phyloP scores from a whole-genome alignment of 1,284 basidiomycete species.

The Abortiporus biennis region DNA sequence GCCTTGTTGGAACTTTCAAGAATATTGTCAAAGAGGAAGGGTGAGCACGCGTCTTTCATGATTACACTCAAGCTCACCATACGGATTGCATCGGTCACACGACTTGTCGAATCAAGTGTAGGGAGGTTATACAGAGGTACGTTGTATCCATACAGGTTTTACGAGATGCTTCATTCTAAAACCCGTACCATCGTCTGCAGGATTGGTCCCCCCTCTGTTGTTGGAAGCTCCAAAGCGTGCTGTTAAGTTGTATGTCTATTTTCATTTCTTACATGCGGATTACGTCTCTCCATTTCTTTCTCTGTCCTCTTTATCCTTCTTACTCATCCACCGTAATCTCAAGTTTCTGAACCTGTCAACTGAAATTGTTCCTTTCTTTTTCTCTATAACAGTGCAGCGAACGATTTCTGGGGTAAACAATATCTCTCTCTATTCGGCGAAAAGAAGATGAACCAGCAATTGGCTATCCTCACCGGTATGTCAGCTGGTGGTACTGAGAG shows the following conservation, averaged over 20 bases:
- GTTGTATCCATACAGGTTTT: not conserved
- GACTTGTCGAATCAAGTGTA: conserved; percentile 40
- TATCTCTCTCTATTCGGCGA: conserved; percentile 59
- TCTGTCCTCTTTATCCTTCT: conserved; percentile 1
- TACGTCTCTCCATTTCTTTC: conserved; percentile 4
- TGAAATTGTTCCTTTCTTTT: not conserved
- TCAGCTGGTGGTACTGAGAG: conserved; percentile 95
- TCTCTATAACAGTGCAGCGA: conserved; percentile 53
- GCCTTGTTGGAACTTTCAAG: conserved; percentile 79
- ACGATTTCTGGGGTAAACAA: conserved; percentile 93
- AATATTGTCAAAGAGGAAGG: conserved; percentile 82
- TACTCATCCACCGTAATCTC: no score
- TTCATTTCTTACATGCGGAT: no score
- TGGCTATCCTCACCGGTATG: conserved; percentile 90
- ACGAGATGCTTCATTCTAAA: not conserved
- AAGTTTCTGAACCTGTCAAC: no score
- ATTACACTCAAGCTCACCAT: conserved; percentile 12
- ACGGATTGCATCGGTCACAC: conserved; percentile 7
- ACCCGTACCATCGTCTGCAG: conserved; percentile 31
- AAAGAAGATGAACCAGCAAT: conserved; percentile 79
- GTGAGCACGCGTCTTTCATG: conserved; percentile 36
- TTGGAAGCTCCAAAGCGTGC: conserved; percentile 98
- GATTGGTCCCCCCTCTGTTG: conserved; percentile 89
- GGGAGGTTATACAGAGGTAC: conserved; percentile 85
- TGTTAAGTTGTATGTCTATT: conserved; percentile 83